These are phyloP conservation scores for Botrytis elliptica DNA, from an alignment of 2,329 filamentous ascomycete species.

Conservation along the genomic window DNA sequence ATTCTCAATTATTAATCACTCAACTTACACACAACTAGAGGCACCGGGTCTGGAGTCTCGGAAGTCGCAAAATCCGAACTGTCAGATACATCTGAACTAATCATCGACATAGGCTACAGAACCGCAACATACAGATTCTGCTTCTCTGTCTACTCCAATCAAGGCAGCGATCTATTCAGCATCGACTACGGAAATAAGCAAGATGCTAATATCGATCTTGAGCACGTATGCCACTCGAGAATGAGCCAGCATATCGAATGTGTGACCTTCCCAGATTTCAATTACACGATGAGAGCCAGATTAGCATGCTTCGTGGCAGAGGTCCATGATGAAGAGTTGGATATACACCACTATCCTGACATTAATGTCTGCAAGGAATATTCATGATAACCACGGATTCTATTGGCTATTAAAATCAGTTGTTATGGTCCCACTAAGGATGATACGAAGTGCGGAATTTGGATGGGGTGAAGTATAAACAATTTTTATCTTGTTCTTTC, in stretches of 20 bases:
- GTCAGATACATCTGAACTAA: not conserved
- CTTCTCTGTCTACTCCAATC: not conserved
- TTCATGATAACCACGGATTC: not conserved
- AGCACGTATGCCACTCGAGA: too few relatives aligned
- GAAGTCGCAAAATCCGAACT: not conserved
- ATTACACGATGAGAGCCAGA: accelerated
- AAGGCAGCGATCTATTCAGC: not conserved
- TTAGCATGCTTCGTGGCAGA: not conserved
- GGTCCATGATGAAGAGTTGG: not conserved
- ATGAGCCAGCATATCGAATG: not conserved
- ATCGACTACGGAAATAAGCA: not conserved
- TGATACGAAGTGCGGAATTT: not conserved
- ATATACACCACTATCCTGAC: not conserved
- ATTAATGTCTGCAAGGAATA: not conserved
- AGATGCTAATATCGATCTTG: too few relatives aligned
- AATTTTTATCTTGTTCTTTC: not conserved
- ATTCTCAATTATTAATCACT: not conserved
- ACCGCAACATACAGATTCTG: not conserved
- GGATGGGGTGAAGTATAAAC: too few relatives aligned
- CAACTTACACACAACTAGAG: not conserved
- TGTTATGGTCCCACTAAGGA: too few relatives aligned
- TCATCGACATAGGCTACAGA: not conserved
- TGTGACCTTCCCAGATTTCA: not conserved
- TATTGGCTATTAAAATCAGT: not conserved
- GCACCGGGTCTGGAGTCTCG: not conserved